Conservation (phyloP, 352 stramenopile species). For the Globisporangium abappressorium region DNA sequence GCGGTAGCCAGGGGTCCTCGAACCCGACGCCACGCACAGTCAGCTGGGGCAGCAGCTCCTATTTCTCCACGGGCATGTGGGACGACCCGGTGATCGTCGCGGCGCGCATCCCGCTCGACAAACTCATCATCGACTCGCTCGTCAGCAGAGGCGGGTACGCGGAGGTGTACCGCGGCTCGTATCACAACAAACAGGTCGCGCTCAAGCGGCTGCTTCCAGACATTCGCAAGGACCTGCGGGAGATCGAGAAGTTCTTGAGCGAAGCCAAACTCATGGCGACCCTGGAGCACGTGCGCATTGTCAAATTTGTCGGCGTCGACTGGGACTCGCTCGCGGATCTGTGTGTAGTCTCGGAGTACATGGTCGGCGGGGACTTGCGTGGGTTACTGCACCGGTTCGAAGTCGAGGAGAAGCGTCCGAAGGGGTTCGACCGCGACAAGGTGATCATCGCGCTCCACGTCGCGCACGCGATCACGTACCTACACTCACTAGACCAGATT, state of each 20-base stretch:
- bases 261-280: conserved; percentile 51
- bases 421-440: conserved; percentile 41
- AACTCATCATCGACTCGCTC: conserved; percentile 32
- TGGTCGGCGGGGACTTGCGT: conserved; percentile 55
- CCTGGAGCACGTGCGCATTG: conserved; percentile 43
- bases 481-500: conserved; percentile 37
- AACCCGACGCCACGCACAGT: not conserved
- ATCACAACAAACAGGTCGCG: conserved; percentile 30
- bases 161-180: conserved; percentile 49
- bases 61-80: conserved; percentile 21
- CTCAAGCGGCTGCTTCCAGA: conserved; percentile 55
- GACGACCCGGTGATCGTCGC: conserved; percentile 44
- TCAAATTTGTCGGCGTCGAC: conserved; percentile 51
- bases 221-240: conserved; percentile 28
- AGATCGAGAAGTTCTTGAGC: conserved; percentile 46
- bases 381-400: conserved; percentile 34
- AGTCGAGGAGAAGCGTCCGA: conserved; percentile 13
- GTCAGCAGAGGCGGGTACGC: conserved; percentile 50
- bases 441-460: conserved; percentile 41
- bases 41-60: not conserved
- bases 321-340: conserved; percentile 59
- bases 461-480: conserved; percentile 37
- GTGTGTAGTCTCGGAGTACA: conserved; percentile 60
- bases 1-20: not conserved
- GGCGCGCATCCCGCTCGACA: conserved; percentile 40